These are phyloP conservation scores for Adenanthera pavonina DNA, from an alignment of 306 rosid species.

Conservation along the genomic window DNA sequence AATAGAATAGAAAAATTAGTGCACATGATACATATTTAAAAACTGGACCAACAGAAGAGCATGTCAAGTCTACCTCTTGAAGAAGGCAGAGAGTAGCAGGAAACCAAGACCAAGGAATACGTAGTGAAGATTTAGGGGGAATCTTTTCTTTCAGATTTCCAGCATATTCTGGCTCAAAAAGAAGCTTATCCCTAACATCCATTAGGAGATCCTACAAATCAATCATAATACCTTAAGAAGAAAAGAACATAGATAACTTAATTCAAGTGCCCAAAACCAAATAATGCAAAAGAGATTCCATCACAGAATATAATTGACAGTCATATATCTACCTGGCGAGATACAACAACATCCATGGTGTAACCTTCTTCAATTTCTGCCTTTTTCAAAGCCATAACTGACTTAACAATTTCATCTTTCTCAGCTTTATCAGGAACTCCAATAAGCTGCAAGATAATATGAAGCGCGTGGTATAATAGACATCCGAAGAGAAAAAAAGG, in stretches of 20 bases:
- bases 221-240: slow-evolving; percentile 32
- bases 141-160: slow-evolving; percentile 81
- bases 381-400: slow-evolving; percentile 81
- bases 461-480: slow-evolving; percentile 34
- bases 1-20: slow-evolving; percentile 16
- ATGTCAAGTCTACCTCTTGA: slow-evolving; percentile 76
- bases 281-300: not conserved
- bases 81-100: slow-evolving; percentile 93
- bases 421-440: slow-evolving; percentile 88
- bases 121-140: slow-evolving; percentile 82
- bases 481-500: slow-evolving; percentile 28
- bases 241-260: slow-evolving; percentile 10
- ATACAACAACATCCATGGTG: slow-evolving; percentile 67
- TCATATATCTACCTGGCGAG: slow-evolving; percentile 71
- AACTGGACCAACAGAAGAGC: slow-evolving; percentile 10
- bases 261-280: slow-evolving; percentile 8
- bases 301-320: not conserved
- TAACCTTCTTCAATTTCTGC: slow-evolving; percentile 95
- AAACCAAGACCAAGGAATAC: slow-evolving; percentile 90
- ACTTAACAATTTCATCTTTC: slow-evolving; percentile 97
- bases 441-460: slow-evolving; percentile 67
- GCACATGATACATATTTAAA: not conserved
- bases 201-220: slow-evolving; percentile 74
- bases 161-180: slow-evolving; percentile 94
- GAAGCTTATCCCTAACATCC: slow-evolving; percentile 98